Evolutionary conservation across 768 basidiomycete species (phyloP), one percentile per base, ranked within the genome.

Genomic region (Baorangia bicolor): DNA sequence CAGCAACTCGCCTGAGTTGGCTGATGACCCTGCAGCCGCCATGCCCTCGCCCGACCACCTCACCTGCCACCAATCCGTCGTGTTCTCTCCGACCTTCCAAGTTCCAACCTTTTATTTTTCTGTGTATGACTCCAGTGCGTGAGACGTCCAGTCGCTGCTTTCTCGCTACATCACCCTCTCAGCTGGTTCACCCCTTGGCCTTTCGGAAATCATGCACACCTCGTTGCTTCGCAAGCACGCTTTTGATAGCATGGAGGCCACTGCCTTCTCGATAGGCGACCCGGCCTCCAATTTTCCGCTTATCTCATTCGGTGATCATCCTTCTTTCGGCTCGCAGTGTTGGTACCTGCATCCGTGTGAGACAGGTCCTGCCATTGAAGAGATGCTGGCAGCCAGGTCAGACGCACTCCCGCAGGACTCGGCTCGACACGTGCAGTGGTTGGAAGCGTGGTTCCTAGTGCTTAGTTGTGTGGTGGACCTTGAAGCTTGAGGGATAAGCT

Each of bases 311-410:
- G 90, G 90, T 10, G 94, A 96, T 54, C 94, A 95, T 64, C 94
- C 92, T 0, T 83, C 79, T 6, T 76, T 89, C 30, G 87, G 85
- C 21, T 82, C 75, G 3, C 85, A 87, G 10, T 86, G 83, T 52
- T 96, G 92, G 92, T 92, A 86, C 64, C 75, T 96, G 37, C 94
- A 96, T 68, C 94, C 94, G 11, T 96, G 94, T 68, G 85, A 90
- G 68, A 89, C 86, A 4, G 78, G 78, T 11, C 71, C 70, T 33
- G 82, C 84, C 1, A 82, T 96, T 2, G 73, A 75, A 23, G 93
- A 95, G 71, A 73, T 96, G 21, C 67, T 93, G 72, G 61, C 64
- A 21, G 88, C 84, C 57, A 41, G 55, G 69, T 50, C 55, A 16
- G 56, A 53, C 16, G 43, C 14, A 20, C 34, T 35, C 16, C 31